Percentiles rank a stretch among this genome's conserved stretches.
These are phyloP conservation scores for Mixia osmundae DNA, from an alignment of 1,284 basidiomycete genomes.

Conservation along the genomic window DNA sequence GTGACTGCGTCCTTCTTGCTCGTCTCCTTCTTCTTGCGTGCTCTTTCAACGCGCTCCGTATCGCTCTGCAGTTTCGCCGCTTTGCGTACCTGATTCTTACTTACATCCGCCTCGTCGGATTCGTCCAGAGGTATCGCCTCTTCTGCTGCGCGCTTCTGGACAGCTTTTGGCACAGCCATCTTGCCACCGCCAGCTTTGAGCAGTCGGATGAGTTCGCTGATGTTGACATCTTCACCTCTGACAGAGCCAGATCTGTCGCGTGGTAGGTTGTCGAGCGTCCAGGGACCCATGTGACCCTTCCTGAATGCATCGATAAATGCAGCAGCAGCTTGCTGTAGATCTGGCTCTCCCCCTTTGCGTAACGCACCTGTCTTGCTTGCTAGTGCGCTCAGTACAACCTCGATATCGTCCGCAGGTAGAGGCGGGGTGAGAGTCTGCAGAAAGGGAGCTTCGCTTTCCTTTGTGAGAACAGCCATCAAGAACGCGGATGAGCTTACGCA, in stretches of 20 bases:
- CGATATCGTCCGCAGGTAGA: constrained; percentile 27
- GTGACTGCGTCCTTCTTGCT: too few species aligned
- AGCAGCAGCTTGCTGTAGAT: constrained; percentile 43
- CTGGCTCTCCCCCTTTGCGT: constrained; percentile 43
- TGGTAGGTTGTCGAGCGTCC: constrained; percentile 29
- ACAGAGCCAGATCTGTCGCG: too few species aligned
- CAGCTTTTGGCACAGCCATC: constrained; percentile 4
- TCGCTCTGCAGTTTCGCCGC: too few species aligned
- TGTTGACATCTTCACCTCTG: constrained; percentile 25
- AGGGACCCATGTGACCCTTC: constrained; percentile 32
- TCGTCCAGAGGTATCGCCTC: not conserved
- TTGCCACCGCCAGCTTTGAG: constrained; percentile 6
- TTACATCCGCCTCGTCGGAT: too few species aligned
- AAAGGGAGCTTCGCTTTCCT: constrained; percentile 30
- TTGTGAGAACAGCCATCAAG: not conserved
- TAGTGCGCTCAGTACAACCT: constrained; percentile 42
- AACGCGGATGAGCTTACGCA: constrained; percentile 2
- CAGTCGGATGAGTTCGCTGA: constrained; percentile 4
- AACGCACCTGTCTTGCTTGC: constrained; percentile 55
- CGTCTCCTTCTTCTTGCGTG: too few species aligned
- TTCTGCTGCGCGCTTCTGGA: constrained; percentile 3
- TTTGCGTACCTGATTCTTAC: too few species aligned
- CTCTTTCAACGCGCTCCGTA: too few species aligned
- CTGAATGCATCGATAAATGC: constrained; percentile 71
- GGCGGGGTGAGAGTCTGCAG: constrained; percentile 28